Evolutionary conservation across 2,329 filamentous ascomycete species (phyloP), one percentile per base, ranked within the genome.

Genomic region (Epichloe typhina): DNA sequence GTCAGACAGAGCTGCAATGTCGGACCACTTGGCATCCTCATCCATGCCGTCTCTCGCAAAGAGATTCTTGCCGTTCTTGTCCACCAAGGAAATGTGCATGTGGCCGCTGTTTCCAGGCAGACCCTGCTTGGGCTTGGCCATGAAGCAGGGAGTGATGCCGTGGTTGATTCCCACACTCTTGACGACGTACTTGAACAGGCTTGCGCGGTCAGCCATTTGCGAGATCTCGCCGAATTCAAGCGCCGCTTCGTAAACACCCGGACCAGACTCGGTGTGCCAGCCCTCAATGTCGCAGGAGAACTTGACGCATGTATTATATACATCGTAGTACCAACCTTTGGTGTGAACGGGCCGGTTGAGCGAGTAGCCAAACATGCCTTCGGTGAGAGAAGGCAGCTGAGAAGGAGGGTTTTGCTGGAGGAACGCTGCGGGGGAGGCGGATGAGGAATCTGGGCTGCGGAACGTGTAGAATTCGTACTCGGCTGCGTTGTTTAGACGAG

Each of bases 401-500:
- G 83, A 72, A 13, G 85, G 80, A 0, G 86, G 77, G 64, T 94
- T 88, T 6, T 83, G 72, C 60, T 79, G 76, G 38, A 94, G 77
- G 65, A 86, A 95, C 7, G 76, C 70, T 23, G 88, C 86, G 88
- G 86, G 0, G 0, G 85, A 82, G 33, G 83, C 80, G 19, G 72
- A 44, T 15, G 50, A 63, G 38, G 66, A 60, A 17, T 70, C 61
- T 9, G 89, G 89, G 4, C 80, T 79, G 60, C 82, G 79, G 69
- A 95, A 96, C 62, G 93, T 88, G 72, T 84, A 95, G 76, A 96
- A 96, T 61, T 96, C 90, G 71, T 93, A 95, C 66, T 95, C 90
- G 61, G 87, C 89, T 95, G 26, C 12, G n/a, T 39, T 7, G 5
- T 39, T 37, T 12, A 12, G 39, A 21, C 45, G 31, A 15, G 7